Evolutionary conservation across 1,284 basidiomycete genomes (phyloP), one percentile per base, ranked within the genome.

Genomic region (Naganishia cerealis): DNA sequence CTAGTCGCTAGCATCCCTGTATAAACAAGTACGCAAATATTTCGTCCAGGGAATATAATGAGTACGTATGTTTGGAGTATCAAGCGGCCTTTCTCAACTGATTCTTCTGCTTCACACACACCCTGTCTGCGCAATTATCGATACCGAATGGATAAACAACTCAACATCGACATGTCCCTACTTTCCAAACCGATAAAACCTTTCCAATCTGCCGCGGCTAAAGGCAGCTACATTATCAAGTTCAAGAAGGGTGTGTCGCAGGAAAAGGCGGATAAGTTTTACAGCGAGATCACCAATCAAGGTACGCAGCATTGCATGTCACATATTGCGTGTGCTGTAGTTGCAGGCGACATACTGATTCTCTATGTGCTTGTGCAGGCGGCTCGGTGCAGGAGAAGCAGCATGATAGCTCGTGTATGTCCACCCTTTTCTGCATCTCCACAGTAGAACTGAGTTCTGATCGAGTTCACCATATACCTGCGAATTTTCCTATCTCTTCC

Each of bases 171-270:
- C n/a, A 50, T 50, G 46, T 50, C 46, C n/a, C 46, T 10, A 7
- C 7, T 50, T 9, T 24, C 24, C 46, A 50, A 50, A 21, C 13
- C 46, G 5, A 24, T 10, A 7, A 50, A 50, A 50, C n/a, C 46
- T 9, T 9, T 24, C 9, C 54, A 56, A 36, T 26, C 26, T 24
- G 29, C 33, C 54, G 54, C n/a, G 0, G 8, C 39, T 42, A 58
- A 50, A 67, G 66, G 57, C 43, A 59, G 66, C 46, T 69, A 69
- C 53, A 69, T 69, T 38, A 66, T 69, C 65, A 67, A 66, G 65
- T 66, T 69, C 53, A 69, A 69, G 65, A 69, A 69, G 56, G 67
- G 55, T 38, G 61, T 57, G 6, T 57, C 68, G 38, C 29, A 52
- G 6, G 29, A 55, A 18, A 48, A 69, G 18, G 57, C 66, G 12